These are phyloP conservation scores for Garcia nutans DNA, from an alignment of 345 rosid species.

Conservation along the genomic window DNA sequence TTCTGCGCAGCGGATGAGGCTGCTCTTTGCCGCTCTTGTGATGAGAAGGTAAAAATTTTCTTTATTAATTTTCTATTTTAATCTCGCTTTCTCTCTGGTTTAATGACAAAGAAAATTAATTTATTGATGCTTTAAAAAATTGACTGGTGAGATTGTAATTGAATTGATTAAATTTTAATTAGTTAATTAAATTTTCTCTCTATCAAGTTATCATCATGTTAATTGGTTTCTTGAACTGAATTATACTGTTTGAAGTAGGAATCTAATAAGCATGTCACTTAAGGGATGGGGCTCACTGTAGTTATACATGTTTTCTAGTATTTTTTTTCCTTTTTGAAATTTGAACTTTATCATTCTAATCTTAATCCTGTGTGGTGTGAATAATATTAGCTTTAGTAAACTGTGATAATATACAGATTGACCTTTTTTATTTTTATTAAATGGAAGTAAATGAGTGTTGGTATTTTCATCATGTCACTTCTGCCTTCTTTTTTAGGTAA, in stretches of 20 bases:
- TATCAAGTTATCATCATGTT: too few relatives aligned
- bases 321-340: too few relatives aligned
- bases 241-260: background rate
- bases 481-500: background rate
- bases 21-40: constrained; percentile 78
- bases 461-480: background rate
- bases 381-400: background rate
- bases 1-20: constrained; percentile 95
- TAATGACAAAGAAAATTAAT: too few relatives aligned
- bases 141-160: too few relatives aligned
- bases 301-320: too few relatives aligned
- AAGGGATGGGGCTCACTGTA: background rate
- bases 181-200: too few relatives aligned
- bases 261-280: background rate
- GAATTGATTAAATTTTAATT: too few relatives aligned
- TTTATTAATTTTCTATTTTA: background rate
- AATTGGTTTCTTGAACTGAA: too few relatives aligned
- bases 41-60: constrained; percentile 48
- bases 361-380: background rate
- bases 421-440: background rate
- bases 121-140: too few relatives aligned
- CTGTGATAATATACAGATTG: background rate
- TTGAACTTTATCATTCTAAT: background rate
- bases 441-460: constrained; percentile 5
- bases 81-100: too few relatives aligned